Evolutionary conservation across 108 stramenopile species (phyloP), one percentile per base, ranked within the genome.

Genomic region (Pseudonitzschia pungens): DNA sequence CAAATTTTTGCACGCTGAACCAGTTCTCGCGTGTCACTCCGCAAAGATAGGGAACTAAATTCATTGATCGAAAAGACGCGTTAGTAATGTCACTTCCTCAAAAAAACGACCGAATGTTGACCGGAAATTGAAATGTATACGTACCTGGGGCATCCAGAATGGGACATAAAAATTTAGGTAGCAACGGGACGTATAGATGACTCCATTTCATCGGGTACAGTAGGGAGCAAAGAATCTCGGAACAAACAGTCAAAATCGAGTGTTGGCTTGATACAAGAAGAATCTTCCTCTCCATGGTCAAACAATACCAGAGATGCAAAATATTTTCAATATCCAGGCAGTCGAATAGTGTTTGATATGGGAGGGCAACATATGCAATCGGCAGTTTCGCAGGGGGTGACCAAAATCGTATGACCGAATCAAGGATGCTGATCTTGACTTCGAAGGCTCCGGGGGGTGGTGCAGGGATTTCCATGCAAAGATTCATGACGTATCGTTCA

Each of bases 121-220:
- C 18, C 26, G n/a, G n/a, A n/a, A n/a, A n/a, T 67, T 26, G 44
- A 21, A n/a, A 53, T 24, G n/a, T n/a, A 31, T 8, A 31, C 75
- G 40, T 76, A 71, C 70, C 83, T 1, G 96, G 96, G 18, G 96
- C 96, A 80, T 94, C 92, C 57, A 96, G 57, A 85, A 96, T 93
- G 22, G 94, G 94, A 56, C 82, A 80, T 43, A 97, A 55, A 55
- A 89, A 88, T 20, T 82, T 78, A 18, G 96, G 96, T 20, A 97
- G 70, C 43, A 93, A 62, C 4, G 96, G 96, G 53, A 97, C 89
- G 60, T 97, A 97, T 57, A 93, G 69, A 66, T 97, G 94, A 52
- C 83, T 89, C 98, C 97, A 99, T 74, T 86, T 81, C 84, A 99
- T 89, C 20, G 98, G 98, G 72, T 97, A 98, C 16, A 98, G 80